A percentile compares a stretch with the other conserved stretches of the same genome.
Conservation (phyloP, 768 basidiomycete species). For the Leccinum subtestaceum region DNA sequence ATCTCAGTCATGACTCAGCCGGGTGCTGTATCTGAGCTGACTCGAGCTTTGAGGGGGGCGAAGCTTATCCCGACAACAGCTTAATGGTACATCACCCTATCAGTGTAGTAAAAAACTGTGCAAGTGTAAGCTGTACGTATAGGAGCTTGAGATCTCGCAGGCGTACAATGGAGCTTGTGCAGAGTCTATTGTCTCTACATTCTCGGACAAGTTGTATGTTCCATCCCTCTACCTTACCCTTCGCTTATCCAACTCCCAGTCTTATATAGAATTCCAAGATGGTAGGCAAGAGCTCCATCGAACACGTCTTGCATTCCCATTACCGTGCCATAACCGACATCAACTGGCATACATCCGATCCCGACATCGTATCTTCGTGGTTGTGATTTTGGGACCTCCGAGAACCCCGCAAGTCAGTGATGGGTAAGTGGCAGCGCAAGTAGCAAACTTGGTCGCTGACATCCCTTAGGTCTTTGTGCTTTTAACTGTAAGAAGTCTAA, state of each 20-base stretch:
- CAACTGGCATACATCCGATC: constrained; percentile 91
- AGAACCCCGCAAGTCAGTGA: constrained; percentile 62
- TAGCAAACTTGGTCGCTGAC: background rate
- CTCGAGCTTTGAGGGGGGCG: background rate
- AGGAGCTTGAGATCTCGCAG: constrained; percentile 82
- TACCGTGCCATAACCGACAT: constrained; percentile 96
- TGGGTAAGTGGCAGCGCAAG: constrained; percentile 39
- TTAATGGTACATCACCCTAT: no score
- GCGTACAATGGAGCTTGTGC: constrained; percentile 84
- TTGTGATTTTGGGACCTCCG: constrained; percentile 89
- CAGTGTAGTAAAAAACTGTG: no score
- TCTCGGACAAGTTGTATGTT: constrained; percentile 79
- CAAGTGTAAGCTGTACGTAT: no score
- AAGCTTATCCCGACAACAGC: background rate
- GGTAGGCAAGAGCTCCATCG: constrained; percentile 74
- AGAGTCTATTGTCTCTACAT: constrained; percentile 85
- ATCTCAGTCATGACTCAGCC: no score
- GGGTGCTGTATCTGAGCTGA: background rate
- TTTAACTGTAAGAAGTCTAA: constrained; percentile 45
- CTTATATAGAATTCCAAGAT: constrained; percentile 93
- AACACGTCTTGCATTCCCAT: constrained; percentile 83
- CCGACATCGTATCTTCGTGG: constrained; percentile 85
- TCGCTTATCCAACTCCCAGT: constrained; percentile 33
- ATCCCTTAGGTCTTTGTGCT: constrained; percentile 48
- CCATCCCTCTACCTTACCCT: background rate